A percentile compares a stretch with the other conserved stretches of the same genome.
These are phyloP conservation scores for Jacaranda copaia DNA, from an alignment of 257 asterid genomes.

Conservation along the genomic window DNA sequence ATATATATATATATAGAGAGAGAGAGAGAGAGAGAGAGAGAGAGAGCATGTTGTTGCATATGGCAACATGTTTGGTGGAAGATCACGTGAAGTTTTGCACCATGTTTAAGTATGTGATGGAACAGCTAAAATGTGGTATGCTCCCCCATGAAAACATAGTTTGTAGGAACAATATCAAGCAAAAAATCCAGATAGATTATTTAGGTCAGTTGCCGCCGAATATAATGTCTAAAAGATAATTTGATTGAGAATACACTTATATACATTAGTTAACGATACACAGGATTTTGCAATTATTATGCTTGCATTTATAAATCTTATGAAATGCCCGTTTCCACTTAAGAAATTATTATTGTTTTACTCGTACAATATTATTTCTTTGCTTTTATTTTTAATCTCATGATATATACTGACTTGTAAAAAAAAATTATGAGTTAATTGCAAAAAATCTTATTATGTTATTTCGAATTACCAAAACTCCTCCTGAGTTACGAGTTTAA, in stretches of 20 bases:
- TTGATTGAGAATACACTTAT: not conserved
- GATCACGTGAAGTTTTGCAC: constrained; percentile 4
- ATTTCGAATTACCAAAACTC: too few species aligned
- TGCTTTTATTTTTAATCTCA: too few species aligned
- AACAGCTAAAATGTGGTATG: not conserved
- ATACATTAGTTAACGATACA: not conserved
- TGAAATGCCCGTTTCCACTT: not conserved
- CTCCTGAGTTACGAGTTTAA: too few species aligned
- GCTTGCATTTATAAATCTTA: too few species aligned
- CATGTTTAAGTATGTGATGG: not conserved
- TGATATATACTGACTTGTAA: too few species aligned
- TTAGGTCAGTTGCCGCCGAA: not conserved
- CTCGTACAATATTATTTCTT: too few species aligned
- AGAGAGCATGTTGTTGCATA: too few species aligned
- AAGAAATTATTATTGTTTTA: too few species aligned
- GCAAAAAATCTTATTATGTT: too few species aligned
- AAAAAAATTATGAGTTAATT: too few species aligned
- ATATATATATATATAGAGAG: too few species aligned
- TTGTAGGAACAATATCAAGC: not conserved
- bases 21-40: too few species aligned
- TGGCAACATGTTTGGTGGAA: not conserved
- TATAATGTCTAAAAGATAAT: not conserved
- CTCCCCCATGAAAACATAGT: not conserved
- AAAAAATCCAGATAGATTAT: not conserved
- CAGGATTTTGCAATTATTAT: not conserved